Evolutionary conservation across 2,329 filamentous ascomycete species (phyloP).

Genomic region (Pseudohalonectria lignicola): DNA sequence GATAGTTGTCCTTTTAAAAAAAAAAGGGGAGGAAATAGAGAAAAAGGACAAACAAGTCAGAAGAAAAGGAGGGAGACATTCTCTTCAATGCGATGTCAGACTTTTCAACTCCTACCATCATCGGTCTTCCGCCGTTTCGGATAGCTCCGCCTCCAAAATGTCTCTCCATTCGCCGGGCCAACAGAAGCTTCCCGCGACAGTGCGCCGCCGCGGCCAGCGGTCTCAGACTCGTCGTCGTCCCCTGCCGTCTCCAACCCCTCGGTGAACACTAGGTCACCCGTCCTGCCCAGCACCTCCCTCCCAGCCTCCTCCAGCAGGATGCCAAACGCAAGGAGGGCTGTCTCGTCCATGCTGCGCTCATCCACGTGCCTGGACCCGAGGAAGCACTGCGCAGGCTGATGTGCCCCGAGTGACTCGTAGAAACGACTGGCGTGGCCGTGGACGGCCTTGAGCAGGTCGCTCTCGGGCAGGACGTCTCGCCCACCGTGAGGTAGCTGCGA

Average conservation of each 20-base stretch:
- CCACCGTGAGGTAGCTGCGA: constrained; percentile 28
- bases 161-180: constrained; percentile 6
- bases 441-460: constrained; percentile 57
- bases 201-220: not conserved
- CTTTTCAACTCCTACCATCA: too few relatives aligned
- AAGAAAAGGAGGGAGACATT: too few relatives aligned
- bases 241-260: constrained; percentile 34
- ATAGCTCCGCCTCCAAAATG: constrained; percentile 10
- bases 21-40: too few relatives aligned
- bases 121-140: constrained; percentile 20
- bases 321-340: constrained; percentile 63
- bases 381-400: constrained; percentile 2
- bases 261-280: constrained; percentile 61
- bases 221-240: not conserved
- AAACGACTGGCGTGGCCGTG: constrained; percentile 59
- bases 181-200: constrained; percentile 1
- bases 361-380: constrained; percentile 24
- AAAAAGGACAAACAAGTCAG: too few relatives aligned
- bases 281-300: constrained; percentile 47
- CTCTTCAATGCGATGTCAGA: too few relatives aligned
- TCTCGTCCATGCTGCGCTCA: constrained; percentile 63
- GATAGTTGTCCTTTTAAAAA: too few relatives aligned
- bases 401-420: constrained; percentile 34
- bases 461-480: constrained; percentile 47
- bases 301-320: constrained; percentile 64